phyloP scores from a whole-genome alignment of 1,139 yeast genomes.

The Magnusiomyces fungicola region DNA sequence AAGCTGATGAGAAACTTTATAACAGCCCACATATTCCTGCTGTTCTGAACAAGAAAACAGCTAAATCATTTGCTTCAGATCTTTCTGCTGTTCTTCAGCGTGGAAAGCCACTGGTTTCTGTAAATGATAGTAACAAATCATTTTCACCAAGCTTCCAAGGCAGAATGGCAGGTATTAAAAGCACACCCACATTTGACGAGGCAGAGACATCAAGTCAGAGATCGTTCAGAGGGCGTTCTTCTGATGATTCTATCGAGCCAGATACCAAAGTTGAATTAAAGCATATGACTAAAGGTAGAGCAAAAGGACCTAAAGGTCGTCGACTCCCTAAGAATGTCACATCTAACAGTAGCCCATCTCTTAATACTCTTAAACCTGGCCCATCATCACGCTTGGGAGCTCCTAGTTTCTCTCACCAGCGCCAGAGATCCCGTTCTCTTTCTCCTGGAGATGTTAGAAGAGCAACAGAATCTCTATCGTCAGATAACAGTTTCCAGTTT shows the following conservation, averaged over 20 bases:
- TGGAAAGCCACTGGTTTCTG: slow-evolving; percentile 12
- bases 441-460: background rate
- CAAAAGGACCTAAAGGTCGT: slow-evolving; percentile 65
- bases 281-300: slow-evolving; percentile 55
- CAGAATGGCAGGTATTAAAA: slow-evolving; percentile 12
- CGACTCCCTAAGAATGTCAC: slow-evolving; percentile 43
- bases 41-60: slow-evolving; percentile 10
- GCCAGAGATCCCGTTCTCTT: slow-evolving; percentile 5
- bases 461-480: background rate
- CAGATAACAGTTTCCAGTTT: background rate
- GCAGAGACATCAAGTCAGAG: background rate
- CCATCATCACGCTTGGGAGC: background rate
- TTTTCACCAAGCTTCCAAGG: slow-evolving; percentile 15
- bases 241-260: background rate
- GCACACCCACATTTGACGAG: slow-evolving; percentile 14
- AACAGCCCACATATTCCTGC: slow-evolving; percentile 9
- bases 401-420: background rate
- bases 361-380: background rate
- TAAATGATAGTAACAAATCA: slow-evolving; percentile 12
- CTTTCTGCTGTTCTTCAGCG: slow-evolving; percentile 15
- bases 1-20: slow-evolving; percentile 5
- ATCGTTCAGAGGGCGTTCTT: background rate
- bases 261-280: slow-evolving; percentile 31
- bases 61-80: slow-evolving; percentile 15
- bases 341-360: background rate